Percentiles rank a stretch among this genome's conserved stretches.
These are phyloP conservation scores for Rhodotorula diobovata DNA, from an alignment of 768 basidiomycete species.

Conservation along the genomic window DNA sequence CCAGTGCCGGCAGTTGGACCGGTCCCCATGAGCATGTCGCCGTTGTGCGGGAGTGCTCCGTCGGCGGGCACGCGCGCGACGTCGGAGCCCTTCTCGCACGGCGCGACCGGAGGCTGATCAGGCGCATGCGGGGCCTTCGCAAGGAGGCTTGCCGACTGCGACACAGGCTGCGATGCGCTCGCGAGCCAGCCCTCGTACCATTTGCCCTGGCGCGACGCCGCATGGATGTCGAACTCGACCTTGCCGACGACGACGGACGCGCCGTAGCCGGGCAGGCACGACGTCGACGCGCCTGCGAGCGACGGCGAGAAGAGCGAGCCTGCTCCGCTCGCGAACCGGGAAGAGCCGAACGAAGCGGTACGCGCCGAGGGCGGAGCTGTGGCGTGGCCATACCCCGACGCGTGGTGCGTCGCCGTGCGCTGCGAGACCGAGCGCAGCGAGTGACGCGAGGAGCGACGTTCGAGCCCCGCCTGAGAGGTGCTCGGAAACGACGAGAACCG, in stretches of 20 bases:
- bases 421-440: slow-evolving; percentile 14
- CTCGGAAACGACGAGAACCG: slow-evolving; percentile 62
- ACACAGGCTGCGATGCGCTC: slow-evolving; percentile 9
- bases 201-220: slow-evolving; percentile 51
- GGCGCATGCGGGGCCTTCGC: too few relatives aligned
- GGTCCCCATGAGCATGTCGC: too few relatives aligned
- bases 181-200: slow-evolving; percentile 41
- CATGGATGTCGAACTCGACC: slow-evolving; percentile 79
- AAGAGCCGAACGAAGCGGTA: not conserved
- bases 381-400: slow-evolving; percentile 6
- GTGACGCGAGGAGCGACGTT: slow-evolving; percentile 27
- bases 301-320: not conserved
- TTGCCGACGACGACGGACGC: slow-evolving; percentile 66
- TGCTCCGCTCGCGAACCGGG: slow-evolving; percentile 13
- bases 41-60: too few relatives aligned
- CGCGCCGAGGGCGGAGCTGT: slow-evolving; percentile 3
- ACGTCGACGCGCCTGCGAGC: not conserved
- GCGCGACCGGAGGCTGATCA: too few relatives aligned
- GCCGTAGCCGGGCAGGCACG: slow-evolving; percentile 23
- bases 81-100: too few relatives aligned
- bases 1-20: too few relatives aligned
- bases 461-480: slow-evolving; percentile 51
- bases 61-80: too few relatives aligned
- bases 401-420: not conserved
- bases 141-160: too few relatives aligned